Evolutionary conservation across 2,329 filamentous ascomycete species (phyloP).

Genomic region (Huntiella savannae): DNA sequence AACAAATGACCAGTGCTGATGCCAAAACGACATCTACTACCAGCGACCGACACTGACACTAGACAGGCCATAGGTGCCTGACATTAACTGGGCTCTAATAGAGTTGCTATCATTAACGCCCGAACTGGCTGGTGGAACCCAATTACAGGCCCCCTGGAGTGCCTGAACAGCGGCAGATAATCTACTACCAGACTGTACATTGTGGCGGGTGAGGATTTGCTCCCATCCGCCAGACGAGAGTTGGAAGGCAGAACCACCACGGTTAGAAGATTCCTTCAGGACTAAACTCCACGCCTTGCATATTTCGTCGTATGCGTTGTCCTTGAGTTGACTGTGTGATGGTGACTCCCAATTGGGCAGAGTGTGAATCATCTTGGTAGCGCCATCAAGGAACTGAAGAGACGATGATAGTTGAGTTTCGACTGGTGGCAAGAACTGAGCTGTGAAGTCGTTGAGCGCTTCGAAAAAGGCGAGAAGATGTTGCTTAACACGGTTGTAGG

Average conservation of each 20-base stretch:
- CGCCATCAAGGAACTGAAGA: conserved; percentile 72
- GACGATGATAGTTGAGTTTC: conserved; percentile 71
- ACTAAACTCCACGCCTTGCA: conserved; percentile 83
- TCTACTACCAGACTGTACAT: conserved; percentile 66
- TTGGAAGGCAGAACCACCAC: conserved; percentile 64
- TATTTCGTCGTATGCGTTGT: conserved; percentile 91
- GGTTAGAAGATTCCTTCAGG: conserved; percentile 76
- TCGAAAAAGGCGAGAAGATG: conserved; percentile 65
- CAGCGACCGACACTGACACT: conserved; percentile 41
- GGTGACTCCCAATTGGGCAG: conserved; percentile 82
- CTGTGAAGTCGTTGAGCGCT: conserved; percentile 82
- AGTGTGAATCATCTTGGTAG: conserved; percentile 74
- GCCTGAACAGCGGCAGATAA: conserved; percentile 64
- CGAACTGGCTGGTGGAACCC: conserved; percentile 24
- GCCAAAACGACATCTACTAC: conserved; percentile 19
- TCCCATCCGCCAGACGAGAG: conserved; percentile 88
- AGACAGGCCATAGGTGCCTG: conserved; percentile 38
- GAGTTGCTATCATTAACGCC: conserved; percentile 28
- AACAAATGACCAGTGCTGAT: no score
- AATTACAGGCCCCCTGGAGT: conserved; percentile 55
- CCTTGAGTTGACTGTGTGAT: conserved; percentile 78
- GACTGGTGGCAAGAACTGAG: conserved; percentile 82
- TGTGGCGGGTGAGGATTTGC: conserved; percentile 68
- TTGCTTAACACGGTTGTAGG: conserved; percentile 80
- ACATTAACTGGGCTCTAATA: conserved; percentile 43